Evolutionary conservation across 163 green algal species (phyloP).

Genomic region (Chloromonas sp.): DNA sequence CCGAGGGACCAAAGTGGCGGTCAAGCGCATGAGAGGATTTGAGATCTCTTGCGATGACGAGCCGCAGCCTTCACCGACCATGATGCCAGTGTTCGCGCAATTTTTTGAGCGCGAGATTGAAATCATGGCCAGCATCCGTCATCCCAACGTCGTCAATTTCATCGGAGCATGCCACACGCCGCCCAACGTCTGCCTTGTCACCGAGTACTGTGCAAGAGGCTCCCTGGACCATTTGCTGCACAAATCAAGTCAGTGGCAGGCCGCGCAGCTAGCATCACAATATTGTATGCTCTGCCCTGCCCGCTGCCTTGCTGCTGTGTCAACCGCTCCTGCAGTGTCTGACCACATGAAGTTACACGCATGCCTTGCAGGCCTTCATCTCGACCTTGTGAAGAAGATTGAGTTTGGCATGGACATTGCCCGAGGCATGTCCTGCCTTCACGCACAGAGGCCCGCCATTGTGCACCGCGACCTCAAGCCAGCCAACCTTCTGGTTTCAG

Average conservation of each 20-base stretch:
- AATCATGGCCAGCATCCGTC: constrained; percentile 50
- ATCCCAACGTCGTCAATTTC: constrained; percentile 50
- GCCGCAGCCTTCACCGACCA: constrained; percentile 16
- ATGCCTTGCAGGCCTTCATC: constrained; percentile 16
- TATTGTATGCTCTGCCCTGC: no score
- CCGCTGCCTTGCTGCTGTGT: no score
- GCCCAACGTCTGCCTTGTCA: constrained; percentile 66
- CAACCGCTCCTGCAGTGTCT: no score
- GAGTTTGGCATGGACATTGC: constrained; percentile 60
- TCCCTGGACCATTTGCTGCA: constrained; percentile 73
- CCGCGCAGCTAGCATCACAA: no score
- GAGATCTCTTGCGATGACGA: constrained; percentile 22
- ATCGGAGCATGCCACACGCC: constrained; percentile 58
- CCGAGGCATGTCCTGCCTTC: constrained; percentile 77
- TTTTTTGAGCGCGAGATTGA: constrained; percentile 53
- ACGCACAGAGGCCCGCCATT: constrained; percentile 77
- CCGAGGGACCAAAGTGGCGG: constrained; percentile 49
- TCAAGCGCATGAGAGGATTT: constrained; percentile 49
- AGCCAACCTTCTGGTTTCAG: constrained; percentile 84
- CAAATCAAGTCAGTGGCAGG: constrained; percentile 17
- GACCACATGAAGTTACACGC: no score
- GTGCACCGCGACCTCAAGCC: constrained; percentile 85
- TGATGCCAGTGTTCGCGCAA: constrained; percentile 35
- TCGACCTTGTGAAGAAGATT: constrained; percentile 39
- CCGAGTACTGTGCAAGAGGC: constrained; percentile 73